Evolutionary conservation across 202 grass and related monocot species (phyloP), one percentile per base, ranked within the genome.

Genomic region (Panicum hallii): DNA sequence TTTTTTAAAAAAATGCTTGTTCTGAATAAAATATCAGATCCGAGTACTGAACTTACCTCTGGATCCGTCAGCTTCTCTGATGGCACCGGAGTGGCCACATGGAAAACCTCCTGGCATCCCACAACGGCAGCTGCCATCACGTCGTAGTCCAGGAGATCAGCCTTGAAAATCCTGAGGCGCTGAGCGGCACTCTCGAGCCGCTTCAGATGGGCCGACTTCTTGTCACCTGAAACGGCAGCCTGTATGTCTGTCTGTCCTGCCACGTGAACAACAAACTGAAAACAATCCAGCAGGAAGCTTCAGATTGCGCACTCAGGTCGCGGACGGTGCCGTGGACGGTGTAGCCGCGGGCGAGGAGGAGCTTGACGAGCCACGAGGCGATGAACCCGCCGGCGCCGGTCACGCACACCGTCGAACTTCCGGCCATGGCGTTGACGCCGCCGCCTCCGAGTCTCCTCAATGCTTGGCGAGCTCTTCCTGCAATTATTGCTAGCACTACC

Each of bases 51-150:
- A 63, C 79, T 77, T 82, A 72, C 83, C 88, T 86, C 72, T 46
- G 79, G 72, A 20, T 90, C 71, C 7, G 75, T 32, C 11, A 73
- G 3, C 0, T 77, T 67, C 1, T 20, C 58, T 0, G 71, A 57
- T 17, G 83, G 77, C 11, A 86, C 88, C 1, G 88, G 83, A 34
- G 77, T 82, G 9, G 87, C 87, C 2, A 77, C 49, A 77, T 89
- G 88, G 46, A 89, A 78, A 48, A 89, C 88, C 9, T 83, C 88
- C 7, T 85, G 36, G 71, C 88, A 89, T 0, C 78, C 82, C 7
- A 6, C 50, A 7, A 85, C 11, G 6, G 87, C 87, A 19, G 87
- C 76, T 13, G 76, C 62, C 16, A 85, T 72, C 0, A 62, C 20
- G 34, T 65, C 67, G 62, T 40, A 43, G 76, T 89, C 77, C 5